A percentile compares a stretch with the other conserved stretches of the same genome.
Evolutionary conservation across 2,329 filamentous ascomycete genomes (phyloP).

Genomic region (Harringtonia aguacate): DNA sequence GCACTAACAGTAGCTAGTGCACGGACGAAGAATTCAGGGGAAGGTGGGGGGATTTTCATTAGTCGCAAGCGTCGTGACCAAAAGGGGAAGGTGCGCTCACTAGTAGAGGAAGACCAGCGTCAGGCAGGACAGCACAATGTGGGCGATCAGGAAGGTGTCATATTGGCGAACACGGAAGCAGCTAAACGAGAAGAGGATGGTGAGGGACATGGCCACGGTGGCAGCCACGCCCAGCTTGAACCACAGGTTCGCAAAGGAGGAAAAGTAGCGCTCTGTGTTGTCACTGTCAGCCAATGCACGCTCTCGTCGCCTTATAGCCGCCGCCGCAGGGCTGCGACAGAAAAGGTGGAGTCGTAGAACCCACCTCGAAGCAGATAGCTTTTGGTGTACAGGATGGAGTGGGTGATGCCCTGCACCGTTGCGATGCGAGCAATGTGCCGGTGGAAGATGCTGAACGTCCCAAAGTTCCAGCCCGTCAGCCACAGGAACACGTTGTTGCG

Average conservation of each 20-base stretch:
- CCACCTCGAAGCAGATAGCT: neutral
- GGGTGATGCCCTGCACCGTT: constrained; percentile 49
- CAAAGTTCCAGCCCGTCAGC: constrained; percentile 59
- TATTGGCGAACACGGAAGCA: constrained; percentile 42
- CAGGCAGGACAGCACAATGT: constrained; percentile 29
- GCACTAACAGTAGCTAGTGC: too few species aligned
- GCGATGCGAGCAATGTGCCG: constrained; percentile 53
- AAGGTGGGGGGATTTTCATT: too few species aligned
- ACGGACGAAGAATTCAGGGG: too few species aligned
- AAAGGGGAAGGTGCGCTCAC: too few species aligned
- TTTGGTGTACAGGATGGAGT: constrained; percentile 48
- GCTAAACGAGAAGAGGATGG: constrained; percentile 36
- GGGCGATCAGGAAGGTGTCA: constrained; percentile 33
- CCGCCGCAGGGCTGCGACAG: too few species aligned
- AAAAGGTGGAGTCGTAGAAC: neutral
- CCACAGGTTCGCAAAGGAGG: neutral
- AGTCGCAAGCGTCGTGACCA: too few species aligned
- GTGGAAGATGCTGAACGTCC: constrained; percentile 57
- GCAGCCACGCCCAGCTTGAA: constrained; percentile 13
- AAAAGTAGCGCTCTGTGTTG: neutral
- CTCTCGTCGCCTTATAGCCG: too few species aligned
- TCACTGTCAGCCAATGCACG: too few species aligned
- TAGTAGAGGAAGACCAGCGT: constrained; percentile 23
- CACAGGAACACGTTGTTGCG: constrained; percentile 57
- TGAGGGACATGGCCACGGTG: constrained; percentile 31